Base-by-base conservation (phyloP, 148 eudicot genomes). In the Pouteria glomerata region DNA sequence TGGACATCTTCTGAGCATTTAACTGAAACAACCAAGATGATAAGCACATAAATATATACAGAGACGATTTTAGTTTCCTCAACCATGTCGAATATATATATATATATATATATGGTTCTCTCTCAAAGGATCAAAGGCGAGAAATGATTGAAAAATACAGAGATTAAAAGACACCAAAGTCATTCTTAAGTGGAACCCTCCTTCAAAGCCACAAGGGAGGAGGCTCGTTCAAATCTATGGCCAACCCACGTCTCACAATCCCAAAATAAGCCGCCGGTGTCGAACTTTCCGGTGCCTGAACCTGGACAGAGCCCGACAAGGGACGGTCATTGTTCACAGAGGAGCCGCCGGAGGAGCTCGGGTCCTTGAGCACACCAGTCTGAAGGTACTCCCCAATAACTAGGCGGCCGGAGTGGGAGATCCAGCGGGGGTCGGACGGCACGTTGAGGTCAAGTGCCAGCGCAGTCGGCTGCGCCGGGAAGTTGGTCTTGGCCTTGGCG, bases 401-500 rank as follows among this genome's bases (percentile, higher is more conserved):
- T 58, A 71, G 42, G 0, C 79, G 23, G 26, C 75, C 80, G 18
- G 75, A 26, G 33, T 82, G 77, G 21, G 82, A 10, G 14, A 13
- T 33, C 76, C 76, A 72, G 15, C 75, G 75, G 66, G 53, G 85
- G 62, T 74, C 82, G 21, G 78, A 70, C 0, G 81, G 74, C 15
- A 71, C 37, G 79, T 80, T 85, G 69, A 85, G 85, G 57, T 82
- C 84, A 15, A 85, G 71, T 0, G 73, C 15, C 2, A 70, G 71
- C 18, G 57, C 62, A 41, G 75, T n/a, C 1, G 73, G 71, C 31
- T 83, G 77, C 21, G 74, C 33, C 45, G 87, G 80, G 19, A 86
- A 86, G 75, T 86, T 86, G 35, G 85, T 86, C 75, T 83, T 86
- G 66, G 89, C 89, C 71, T 86, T 86, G 56, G 73, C 27, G 47